Evolutionary conservation across 169 alveolate species (phyloP), one percentile per base, ranked within the genome.

Genomic region (Plasmodium knowlesi): DNA sequence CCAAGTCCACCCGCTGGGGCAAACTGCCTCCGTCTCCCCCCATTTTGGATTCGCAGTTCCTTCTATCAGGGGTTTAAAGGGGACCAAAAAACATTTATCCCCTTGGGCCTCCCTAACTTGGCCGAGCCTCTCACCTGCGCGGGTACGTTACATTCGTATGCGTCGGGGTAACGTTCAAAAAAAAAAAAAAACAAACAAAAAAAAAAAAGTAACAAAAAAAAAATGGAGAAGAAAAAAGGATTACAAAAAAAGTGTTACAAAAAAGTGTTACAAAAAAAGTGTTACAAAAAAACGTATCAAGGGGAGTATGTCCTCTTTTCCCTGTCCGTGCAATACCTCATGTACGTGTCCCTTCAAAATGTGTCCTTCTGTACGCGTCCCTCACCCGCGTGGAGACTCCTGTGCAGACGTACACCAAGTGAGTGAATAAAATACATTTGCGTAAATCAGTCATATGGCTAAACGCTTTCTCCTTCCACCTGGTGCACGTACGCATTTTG

Each of bases 11-110:
- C 28, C 94, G 39, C 53, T 89, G 94, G 14, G 94, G 94, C 71
- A 89, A 57, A 32, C 94, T 89, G 22, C 94, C 94, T 16, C 94
- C 94, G 74, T 89, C 94, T 61, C 94, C 94, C 43, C 94, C 94
- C 94, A 89, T 89, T 57, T 3, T 73, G 54, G 54, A 43, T 43
- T 9, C n/a, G 16, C 54, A 43, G 46, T 32, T 19, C 50, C 50
- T 54, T 53, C 22, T 8, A 61, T 1, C 10, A 28, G 74, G 25
- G 25, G 37, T 0, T 61, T 0, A 3, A n/a, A 61, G 19, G 34
- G 32, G 32, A 25, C 22, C 10, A 74, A 74, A 74, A 34, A 4
- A n/a, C 25, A 0, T 5, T 16, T 74, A n/a, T 74, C 39, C 16
- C n/a, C 28, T 28, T 74, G 54, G 54, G 54, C n/a, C n/a, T 43